phyloP scores from a whole-genome alignment of 2,329 filamentous ascomycete genomes.

The Talaromyces amestolkiae region DNA sequence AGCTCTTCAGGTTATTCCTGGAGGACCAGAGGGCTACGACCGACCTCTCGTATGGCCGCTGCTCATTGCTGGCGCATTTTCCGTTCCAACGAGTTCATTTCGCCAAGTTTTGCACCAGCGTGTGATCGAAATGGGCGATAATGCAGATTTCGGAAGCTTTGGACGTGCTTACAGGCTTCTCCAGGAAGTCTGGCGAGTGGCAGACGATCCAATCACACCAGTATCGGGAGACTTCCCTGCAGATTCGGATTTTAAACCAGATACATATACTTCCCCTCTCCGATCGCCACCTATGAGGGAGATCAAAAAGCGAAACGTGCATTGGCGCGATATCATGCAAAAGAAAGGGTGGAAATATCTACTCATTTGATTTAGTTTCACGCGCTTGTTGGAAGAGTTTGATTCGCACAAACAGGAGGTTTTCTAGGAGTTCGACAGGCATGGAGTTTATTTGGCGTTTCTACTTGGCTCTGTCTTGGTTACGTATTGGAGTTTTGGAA shows the following conservation, averaged over 20 bases:
- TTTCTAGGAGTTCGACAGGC: too few species aligned
- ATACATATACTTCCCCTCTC: background rate
- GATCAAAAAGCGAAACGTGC: conserved; percentile 61
- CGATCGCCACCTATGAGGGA: conserved; percentile 22
- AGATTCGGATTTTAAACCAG: background rate
- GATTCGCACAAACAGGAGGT: too few species aligned
- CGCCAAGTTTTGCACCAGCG: conserved; percentile 75
- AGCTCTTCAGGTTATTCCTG: conserved; percentile 77
- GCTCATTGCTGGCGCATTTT: conserved; percentile 79
- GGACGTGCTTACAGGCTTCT: conserved; percentile 77
- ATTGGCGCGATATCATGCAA: conserved; percentile 94
- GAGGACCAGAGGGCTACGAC: conserved; percentile 79
- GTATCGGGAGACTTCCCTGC: conserved; percentile 12
- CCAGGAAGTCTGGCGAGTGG: conserved; percentile 74
- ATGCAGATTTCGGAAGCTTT: conserved; percentile 78
- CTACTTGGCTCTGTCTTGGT: too few species aligned
- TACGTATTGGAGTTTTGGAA: too few species aligned
- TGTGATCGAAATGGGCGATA: conserved; percentile 69
- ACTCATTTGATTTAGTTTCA: conserved; percentile 62
- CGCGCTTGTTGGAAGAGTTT: too few species aligned
- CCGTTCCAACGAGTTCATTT: conserved; percentile 70
- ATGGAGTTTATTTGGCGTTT: too few species aligned
- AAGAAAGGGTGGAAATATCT: conserved; percentile 90
- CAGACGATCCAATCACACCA: conserved; percentile 56
- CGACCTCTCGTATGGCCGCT: conserved; percentile 91